Evolutionary conservation across 768 basidiomycete species (phyloP), one percentile per base, ranked within the genome.

Genomic region (Melanogaster broomeanus): DNA sequence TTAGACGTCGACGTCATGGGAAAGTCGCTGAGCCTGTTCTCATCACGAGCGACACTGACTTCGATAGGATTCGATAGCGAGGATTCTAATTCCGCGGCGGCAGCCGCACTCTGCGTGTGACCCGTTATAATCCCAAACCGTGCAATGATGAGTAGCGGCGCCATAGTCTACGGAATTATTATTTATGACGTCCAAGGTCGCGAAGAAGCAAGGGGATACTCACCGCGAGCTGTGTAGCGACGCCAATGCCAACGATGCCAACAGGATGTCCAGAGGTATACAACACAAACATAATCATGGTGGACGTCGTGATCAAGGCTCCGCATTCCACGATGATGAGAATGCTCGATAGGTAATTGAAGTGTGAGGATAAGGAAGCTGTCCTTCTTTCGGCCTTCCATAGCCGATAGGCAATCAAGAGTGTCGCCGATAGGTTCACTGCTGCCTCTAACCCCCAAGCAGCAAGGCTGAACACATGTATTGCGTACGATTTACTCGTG

Each of bases 241-340:
- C 15, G n/a, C 63, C 64, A 6, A 49, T 10, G 13, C 43, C 46
- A 18, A 34, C 24, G 12, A 51, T 2, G 2, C 48, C 54, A 15
- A 48, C 41, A 0, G 16, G 1, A 41, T 40, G 51, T 3, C 38
- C 30, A 8, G 15, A 10, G 12, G 43, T 35, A 12, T 54, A 55
- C 22, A 64, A 38, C 9, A 58, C 19, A 28, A 45, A 37, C 56
- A 61, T 58, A 8, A 19, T 18, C n/a, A 52, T 7, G 4, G 48
- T 48, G 19, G 56, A 48, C 8, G 31, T 13, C 1, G 53, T 54
- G 2, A 61, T 41, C 27, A 64, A 37, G 1, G 56, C 43, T 12
- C 59, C 50, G 4, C 59, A 66, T 45, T 64, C 63, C 4, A 64
- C 48, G 15, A 56, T 6, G 44, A 64, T 38, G 37, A 64, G 44